Evolutionary conservation across 106 monocot genomes (phyloP).

Genomic region (Posidonia australis): DNA sequence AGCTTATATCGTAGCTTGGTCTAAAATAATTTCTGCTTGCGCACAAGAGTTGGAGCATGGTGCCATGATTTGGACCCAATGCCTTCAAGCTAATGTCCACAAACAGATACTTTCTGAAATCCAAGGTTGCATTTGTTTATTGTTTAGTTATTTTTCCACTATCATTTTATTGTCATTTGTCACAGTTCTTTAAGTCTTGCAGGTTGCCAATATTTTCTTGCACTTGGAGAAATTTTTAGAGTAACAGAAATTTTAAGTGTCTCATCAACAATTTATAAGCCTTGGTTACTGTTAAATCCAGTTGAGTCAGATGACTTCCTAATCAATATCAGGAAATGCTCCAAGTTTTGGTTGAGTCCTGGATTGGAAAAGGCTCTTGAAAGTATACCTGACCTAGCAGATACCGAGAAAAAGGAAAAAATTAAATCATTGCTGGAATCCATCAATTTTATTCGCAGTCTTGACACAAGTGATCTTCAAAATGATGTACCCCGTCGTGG

Average conservation of each 20-base stretch:
- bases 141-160: background rate
- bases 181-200: conserved; percentile 2
- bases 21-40: conserved; percentile 36
- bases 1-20: conserved; percentile 52
- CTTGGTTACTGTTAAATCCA: conserved; percentile 41
- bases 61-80: conserved; percentile 40
- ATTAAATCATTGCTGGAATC: conserved; percentile 30
- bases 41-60: conserved; percentile 57
- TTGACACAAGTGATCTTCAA: conserved; percentile 14
- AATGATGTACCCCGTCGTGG: conserved; percentile 1
- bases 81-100: conserved; percentile 18
- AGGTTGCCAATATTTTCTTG: conserved; percentile 53
- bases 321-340: conserved; percentile 23
- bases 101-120: conserved; percentile 21
- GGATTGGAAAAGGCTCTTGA: conserved; percentile 38
- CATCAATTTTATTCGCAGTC: conserved; percentile 24
- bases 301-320: conserved; percentile 12
- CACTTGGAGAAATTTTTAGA: conserved; percentile 68
- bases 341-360: conserved; percentile 33
- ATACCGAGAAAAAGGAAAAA: conserved; percentile 10
- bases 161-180: background rate
- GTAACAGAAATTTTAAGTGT: conserved; percentile 38
- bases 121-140: conserved; percentile 26
- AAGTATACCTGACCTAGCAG: conserved; percentile 11
- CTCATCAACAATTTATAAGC: conserved; percentile 36